phyloP scores from a whole-genome alignment of 306 rosid species.

The Nissolia schottii region DNA sequence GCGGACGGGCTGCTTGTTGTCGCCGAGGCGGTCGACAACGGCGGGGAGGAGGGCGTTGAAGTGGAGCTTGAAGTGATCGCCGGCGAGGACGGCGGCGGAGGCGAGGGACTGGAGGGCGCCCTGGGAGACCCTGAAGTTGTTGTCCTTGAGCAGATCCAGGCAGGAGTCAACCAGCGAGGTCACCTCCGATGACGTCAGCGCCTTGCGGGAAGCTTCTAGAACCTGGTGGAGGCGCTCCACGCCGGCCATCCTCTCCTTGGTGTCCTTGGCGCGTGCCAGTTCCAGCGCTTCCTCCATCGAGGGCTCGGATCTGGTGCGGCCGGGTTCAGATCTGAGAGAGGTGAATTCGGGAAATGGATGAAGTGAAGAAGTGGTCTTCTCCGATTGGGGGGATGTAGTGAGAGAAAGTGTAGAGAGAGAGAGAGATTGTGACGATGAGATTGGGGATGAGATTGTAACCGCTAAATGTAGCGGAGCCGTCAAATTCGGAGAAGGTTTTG shows the following conservation, averaged over 20 bases:
- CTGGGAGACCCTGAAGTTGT: conserved; percentile 88
- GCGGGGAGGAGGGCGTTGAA: conserved; percentile 97
- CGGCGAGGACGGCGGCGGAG: conserved; percentile 95
- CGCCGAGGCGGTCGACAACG: conserved; percentile 94
- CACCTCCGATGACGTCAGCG: conserved; percentile 68
- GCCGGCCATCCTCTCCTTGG: conserved; percentile 98
- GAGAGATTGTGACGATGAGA: not conserved
- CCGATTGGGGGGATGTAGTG: not conserved
- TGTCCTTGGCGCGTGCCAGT: conserved; percentile 93
- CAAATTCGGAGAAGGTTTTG: conserved; percentile 12
- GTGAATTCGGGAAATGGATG: not conserved
- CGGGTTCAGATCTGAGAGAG: conserved; percentile 26
- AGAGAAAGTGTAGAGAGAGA: not conserved
- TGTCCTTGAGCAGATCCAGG: conserved; percentile 94
- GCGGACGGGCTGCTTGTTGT: conserved; percentile 91
- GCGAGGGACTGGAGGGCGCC: conserved; percentile 95
- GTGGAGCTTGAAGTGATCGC: conserved; percentile 90
- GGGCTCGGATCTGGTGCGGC: conserved; percentile 23
- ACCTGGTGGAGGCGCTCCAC: conserved; percentile 91
- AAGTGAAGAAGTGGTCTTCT: too few species aligned
- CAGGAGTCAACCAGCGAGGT: conserved; percentile 85
- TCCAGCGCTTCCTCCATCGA: conserved; percentile 94
- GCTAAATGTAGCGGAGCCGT: conserved; percentile 30
- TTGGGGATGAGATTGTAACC: not conserved
- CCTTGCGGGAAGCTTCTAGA: conserved; percentile 84